Evolutionary conservation across 768 basidiomycete genomes (phyloP), one percentile per base, ranked within the genome.

Genomic region (Scleroderma citrinum): DNA sequence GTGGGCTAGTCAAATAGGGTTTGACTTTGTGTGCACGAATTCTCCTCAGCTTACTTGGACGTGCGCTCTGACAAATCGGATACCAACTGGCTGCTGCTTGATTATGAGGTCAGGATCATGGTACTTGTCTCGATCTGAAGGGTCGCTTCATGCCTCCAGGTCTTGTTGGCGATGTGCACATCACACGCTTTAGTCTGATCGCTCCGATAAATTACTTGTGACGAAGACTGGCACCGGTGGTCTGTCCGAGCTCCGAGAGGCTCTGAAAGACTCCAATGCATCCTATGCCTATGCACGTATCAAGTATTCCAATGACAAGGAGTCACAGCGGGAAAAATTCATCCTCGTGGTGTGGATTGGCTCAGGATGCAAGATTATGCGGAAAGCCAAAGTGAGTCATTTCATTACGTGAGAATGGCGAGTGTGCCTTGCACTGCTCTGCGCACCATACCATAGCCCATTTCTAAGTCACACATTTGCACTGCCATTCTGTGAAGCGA

Each of bases 241-340:
- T 49, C 76, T 96, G 31, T 60, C 71, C 23, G 92, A 94, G 71
- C 80, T 96, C 54, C 77, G 79, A 47, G 78, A 84, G 30, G 70
- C 73, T 39, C 72, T 95, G 32, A 76, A 87, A 56, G 84, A 87
- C 48, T 66, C 74, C 58, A 88, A 75, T 66, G 93, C 89, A 8
- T 87, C 85, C 36, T 95, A 78, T 63, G 93, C 80, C 26, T 95
- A 95, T 66, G 87, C 71, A 43, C 85, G 90, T 57, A 78, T 97
- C 55, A 76, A 80, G 54, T 96, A 88, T 68, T 74, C 87, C 46
- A 92, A 88, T 64, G 89, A 92, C 73, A 87, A 85, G 66, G 86
- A 92, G 69, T 85, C 83, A 37, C 78, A 71, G 64, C 80, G 93
- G 50, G 88, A 94, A 75, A 96, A 95, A 76, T 89, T 91, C 71